These are phyloP conservation scores for Paramecium bursaria DNA, from an alignment of 73 alveolate species.

Conservation along the genomic window DNA sequence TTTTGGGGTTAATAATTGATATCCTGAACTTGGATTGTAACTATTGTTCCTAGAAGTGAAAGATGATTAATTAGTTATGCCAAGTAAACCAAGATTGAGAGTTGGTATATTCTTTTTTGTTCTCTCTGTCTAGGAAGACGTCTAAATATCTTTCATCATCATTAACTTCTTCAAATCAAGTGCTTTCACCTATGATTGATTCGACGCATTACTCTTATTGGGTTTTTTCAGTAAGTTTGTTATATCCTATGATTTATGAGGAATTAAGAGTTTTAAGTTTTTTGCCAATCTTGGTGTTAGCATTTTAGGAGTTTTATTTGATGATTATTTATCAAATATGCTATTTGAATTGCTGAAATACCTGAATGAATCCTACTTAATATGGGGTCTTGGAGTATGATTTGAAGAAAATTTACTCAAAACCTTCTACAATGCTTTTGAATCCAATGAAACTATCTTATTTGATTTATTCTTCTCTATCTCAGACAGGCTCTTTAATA, in stretches of 20 bases:
- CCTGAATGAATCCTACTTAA: too few relatives aligned
- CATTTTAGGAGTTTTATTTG: background rate
- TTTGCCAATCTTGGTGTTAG: slow-evolving; percentile 12
- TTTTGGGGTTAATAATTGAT: slow-evolving; percentile 38
- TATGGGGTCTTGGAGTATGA: background rate
- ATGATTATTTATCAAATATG: too few relatives aligned
- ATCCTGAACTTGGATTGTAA: slow-evolving; percentile 14
- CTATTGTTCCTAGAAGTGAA: slow-evolving; percentile 42
- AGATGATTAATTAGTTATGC: slow-evolving; percentile 34
- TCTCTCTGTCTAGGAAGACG: slow-evolving; percentile 14
- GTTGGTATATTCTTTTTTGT: slow-evolving; percentile 21
- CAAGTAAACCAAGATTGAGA: slow-evolving; percentile 7
- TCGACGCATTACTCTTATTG: background rate
- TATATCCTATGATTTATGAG: background rate
- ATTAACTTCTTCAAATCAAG: slow-evolving; percentile 42
- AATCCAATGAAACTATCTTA: slow-evolving; percentile 21
- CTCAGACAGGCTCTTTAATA: slow-evolving; percentile 1
- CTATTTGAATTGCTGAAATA: too few relatives aligned
- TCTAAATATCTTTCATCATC: slow-evolving; percentile 1
- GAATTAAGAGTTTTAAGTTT: background rate
- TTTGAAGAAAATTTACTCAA: slow-evolving; percentile 10
- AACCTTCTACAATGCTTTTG: slow-evolving; percentile 10
- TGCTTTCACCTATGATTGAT: slow-evolving; percentile 1
- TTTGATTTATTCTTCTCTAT: slow-evolving; percentile 4
- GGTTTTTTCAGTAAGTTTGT: background rate